A percentile compares a stretch with the other conserved stretches of the same genome.
Conservation (phyloP, 2,329 filamentous ascomycete species). For the Cladosporium velox region DNA sequence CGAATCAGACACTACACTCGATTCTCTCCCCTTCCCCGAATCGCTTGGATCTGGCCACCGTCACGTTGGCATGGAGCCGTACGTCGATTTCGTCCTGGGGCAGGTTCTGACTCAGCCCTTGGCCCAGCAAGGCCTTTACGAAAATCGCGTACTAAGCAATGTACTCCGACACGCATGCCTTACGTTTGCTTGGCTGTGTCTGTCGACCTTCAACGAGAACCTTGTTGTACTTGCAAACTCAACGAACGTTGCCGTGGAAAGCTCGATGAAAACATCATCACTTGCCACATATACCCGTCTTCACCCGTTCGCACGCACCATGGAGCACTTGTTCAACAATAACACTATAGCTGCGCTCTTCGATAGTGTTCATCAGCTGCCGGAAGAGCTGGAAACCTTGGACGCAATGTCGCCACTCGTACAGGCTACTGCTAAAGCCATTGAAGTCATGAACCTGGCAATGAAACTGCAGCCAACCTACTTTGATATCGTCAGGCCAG, state of each 20-base stretch:
- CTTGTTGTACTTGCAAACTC: conserved; percentile 82
- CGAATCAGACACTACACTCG: conserved; percentile 61
- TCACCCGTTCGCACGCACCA: conserved; percentile 90
- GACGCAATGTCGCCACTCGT: conserved; percentile 79
- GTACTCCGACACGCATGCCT: conserved; percentile 79
- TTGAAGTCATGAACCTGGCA: conserved; percentile 80
- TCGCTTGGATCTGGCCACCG: conserved; percentile 75
- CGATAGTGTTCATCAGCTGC: conserved; percentile 73
- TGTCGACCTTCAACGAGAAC: conserved; percentile 91
- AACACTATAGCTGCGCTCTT: conserved; percentile 81
- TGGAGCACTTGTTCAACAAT: conserved; percentile 98
- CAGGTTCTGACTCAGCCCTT: conserved; percentile 46
- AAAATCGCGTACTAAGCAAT: conserved; percentile 49
- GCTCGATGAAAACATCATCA: conserved; percentile 71
- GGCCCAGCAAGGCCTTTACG: conserved; percentile 66
- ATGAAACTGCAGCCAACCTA: conserved; percentile 90
- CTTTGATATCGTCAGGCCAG: conserved; percentile 79
- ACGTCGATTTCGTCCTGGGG: conserved; percentile 87
- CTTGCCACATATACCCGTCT: conserved; percentile 78
- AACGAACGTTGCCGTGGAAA: conserved; percentile 73
- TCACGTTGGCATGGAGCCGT: conserved; percentile 84
- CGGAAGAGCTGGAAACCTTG: conserved; percentile 70
- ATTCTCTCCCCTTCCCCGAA: conserved; percentile 84
- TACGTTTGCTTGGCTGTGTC: conserved; percentile 75
- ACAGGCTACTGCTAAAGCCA: conserved; percentile 72